These are phyloP conservation scores for Meyerozyma smithsonii DNA, from an alignment of 1,139 yeast genomes.

Conservation along the genomic window DNA sequence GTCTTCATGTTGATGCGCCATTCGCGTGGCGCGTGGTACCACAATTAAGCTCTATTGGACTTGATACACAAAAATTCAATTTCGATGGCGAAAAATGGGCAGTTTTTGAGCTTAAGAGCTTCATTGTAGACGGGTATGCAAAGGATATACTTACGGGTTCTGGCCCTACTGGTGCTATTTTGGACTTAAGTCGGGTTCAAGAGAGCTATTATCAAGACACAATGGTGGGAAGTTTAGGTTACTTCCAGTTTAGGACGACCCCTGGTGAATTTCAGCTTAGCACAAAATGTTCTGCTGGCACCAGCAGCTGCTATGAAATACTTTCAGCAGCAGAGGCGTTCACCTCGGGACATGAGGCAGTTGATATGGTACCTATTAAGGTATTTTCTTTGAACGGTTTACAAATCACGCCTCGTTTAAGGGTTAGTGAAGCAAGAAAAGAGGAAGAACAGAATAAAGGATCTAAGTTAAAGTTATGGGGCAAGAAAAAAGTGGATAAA, in stretches of 20 bases:
- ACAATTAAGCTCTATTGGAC: slow-evolving; percentile 3
- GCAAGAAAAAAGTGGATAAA: slow-evolving; percentile 2
- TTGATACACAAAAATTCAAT: not conserved
- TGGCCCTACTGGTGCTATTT: slow-evolving; percentile 49
- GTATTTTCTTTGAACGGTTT: not conserved
- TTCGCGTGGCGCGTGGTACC: slow-evolving; percentile 8
- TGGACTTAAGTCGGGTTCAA: slow-evolving; percentile 39
- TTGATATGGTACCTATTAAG: not conserved
- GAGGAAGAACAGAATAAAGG: slow-evolving; percentile 1
- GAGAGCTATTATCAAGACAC: slow-evolving; percentile 41
- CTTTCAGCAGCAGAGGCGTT: not conserved
- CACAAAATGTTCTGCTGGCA: slow-evolving; percentile 20
- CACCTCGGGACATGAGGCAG: not conserved
- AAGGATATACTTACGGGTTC: slow-evolving; percentile 31
- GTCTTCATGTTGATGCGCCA: slow-evolving; percentile 61
- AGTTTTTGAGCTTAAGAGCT: slow-evolving; percentile 34
- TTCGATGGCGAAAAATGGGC: not conserved
- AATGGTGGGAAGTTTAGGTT: slow-evolving; percentile 62
- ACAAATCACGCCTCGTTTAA: not conserved
- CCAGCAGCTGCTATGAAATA: not conserved
- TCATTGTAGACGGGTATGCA: slow-evolving; percentile 71
- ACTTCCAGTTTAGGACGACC: slow-evolving; percentile 63
- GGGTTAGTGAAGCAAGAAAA: not conserved
- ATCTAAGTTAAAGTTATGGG: slow-evolving; percentile 9
- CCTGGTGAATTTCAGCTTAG: slow-evolving; percentile 64